Conservation (phyloP, 345 rosid genomes). For the Syzygium aqueum region DNA sequence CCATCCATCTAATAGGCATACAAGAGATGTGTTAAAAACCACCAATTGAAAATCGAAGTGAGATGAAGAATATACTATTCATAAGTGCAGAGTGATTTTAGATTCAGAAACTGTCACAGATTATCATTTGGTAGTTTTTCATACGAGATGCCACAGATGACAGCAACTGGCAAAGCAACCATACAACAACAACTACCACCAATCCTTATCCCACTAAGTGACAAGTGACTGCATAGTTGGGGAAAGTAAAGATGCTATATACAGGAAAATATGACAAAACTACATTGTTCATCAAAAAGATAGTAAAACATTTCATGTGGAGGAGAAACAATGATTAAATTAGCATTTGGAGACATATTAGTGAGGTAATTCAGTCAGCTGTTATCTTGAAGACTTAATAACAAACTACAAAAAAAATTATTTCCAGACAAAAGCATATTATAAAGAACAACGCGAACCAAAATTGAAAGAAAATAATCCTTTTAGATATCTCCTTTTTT, state of each 20-base stretch:
- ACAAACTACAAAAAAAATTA: background rate
- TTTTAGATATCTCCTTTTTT: background rate
- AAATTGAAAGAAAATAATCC: background rate
- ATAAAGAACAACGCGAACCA: background rate
- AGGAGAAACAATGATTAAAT: background rate
- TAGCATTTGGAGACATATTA: background rate
- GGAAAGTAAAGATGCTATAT: background rate
- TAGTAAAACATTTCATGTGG: background rate
- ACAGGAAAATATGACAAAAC: background rate
- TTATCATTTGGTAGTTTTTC: background rate
- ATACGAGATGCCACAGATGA: background rate
- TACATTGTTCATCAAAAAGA: background rate
- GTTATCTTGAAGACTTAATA: background rate
- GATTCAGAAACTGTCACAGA: background rate
- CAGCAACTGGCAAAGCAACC: background rate
- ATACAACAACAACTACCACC: background rate
- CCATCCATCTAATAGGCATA: background rate
- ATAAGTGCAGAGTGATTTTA: background rate
- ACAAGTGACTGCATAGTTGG: background rate
- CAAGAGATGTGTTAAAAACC: background rate
- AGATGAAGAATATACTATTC: background rate
- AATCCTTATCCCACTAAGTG: background rate
- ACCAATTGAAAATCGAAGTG: background rate
- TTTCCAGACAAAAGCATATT: background rate
- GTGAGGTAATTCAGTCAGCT: background rate